Evolutionary conservation across 2,329 filamentous ascomycete species (phyloP).

Genomic region (Cercospora zeae-maydis): DNA sequence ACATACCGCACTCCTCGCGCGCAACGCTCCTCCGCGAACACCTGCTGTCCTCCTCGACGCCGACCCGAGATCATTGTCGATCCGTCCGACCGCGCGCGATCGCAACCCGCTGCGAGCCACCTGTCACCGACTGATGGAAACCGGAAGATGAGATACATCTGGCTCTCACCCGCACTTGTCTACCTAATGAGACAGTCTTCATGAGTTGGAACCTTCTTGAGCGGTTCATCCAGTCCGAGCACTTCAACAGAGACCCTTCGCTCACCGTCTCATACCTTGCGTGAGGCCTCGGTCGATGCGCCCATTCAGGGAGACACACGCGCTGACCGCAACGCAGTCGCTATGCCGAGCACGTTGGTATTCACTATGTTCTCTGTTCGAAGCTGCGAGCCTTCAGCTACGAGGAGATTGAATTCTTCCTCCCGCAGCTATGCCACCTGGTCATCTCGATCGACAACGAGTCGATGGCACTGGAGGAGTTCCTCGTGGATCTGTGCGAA

Average conservation of each 20-base stretch:
- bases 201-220: constrained; percentile 78
- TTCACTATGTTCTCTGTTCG: constrained; percentile 83
- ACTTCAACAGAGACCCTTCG: constrained; percentile 88
- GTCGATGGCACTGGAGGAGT: constrained; percentile 87
- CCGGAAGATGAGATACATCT: constrained; percentile 14
- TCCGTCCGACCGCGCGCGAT: neutral
- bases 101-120: constrained; percentile 1
- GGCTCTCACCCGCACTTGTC: constrained; percentile 4
- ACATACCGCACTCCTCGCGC: neutral
- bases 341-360: constrained; percentile 85
- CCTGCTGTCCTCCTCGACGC: neutral
- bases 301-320: neutral
- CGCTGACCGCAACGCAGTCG: constrained; percentile 52
- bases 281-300: constrained; percentile 50
- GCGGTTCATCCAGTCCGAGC: constrained; percentile 88
- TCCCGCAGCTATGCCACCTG: constrained; percentile 79
- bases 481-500: constrained; percentile 79
- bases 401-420: constrained; percentile 89
- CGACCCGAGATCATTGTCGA: neutral
- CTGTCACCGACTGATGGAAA: constrained; percentile 12
- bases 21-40: neutral
- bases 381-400: constrained; percentile 87
- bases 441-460: constrained; percentile 86
- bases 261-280: constrained; percentile 84
- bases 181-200: constrained; percentile 27